Evolutionary conservation across 768 basidiomycete genomes (phyloP).

Genomic region (Serendipita indica): DNA sequence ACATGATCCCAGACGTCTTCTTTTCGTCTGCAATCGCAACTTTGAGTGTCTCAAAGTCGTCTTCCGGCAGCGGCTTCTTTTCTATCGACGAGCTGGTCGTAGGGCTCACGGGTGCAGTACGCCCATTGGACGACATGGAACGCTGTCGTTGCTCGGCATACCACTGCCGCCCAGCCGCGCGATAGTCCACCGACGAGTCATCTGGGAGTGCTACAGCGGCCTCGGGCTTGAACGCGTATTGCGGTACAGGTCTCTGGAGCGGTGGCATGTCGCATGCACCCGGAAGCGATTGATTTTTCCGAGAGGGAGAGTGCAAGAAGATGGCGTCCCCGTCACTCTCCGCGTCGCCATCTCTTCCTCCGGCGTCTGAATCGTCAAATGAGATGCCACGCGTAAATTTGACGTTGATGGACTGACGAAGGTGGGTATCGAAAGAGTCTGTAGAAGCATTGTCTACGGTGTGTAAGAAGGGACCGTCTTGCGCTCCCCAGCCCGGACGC

Average conservation of each 20-base stretch:
- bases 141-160: neutral
- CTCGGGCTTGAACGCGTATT: neutral
- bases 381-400: neutral
- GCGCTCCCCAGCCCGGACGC: conserved; percentile 1
- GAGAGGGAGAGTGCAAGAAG: neutral
- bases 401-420: neutral
- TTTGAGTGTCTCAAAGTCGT: neutral
- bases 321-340: neutral
- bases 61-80: neutral
- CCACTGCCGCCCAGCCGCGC: neutral
- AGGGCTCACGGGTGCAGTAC: neutral
- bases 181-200: neutral
- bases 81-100: neutral
- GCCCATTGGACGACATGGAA: neutral
- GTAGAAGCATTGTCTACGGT: neutral
- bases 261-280: neutral
- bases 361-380: conserved; percentile 6
- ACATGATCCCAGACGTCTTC: neutral
- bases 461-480: neutral
- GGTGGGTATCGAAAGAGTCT: neutral
- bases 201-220: neutral
- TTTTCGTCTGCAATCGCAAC: neutral
- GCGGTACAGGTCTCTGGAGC: neutral
- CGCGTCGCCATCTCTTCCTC: neutral
- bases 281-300: neutral